These are phyloP conservation scores for Peronospora destructor DNA, from an alignment of 352 stramenopile species.

Conservation along the genomic window DNA sequence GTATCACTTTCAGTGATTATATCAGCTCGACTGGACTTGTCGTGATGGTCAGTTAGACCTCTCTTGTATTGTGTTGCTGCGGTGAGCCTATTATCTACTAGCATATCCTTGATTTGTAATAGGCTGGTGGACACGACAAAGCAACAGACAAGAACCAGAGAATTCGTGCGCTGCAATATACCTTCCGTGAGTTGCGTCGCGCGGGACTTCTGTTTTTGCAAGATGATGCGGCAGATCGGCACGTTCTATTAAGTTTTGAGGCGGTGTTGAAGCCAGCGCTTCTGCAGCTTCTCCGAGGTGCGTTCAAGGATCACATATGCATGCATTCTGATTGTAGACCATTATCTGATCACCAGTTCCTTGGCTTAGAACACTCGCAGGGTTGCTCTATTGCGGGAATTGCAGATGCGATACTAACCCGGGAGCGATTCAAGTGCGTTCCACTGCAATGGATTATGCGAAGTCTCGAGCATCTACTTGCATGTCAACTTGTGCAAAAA, in stretches of 20 bases:
- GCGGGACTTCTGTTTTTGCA: slow-evolving; percentile 53
- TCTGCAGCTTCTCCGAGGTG: slow-evolving; percentile 34
- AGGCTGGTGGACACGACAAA: slow-evolving; percentile 7
- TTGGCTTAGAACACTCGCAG: slow-evolving; percentile 19
- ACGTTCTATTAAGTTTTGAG: slow-evolving; percentile 54
- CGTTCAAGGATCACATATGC: not conserved
- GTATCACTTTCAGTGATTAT: slow-evolving; percentile 23
- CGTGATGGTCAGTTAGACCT: slow-evolving; percentile 7
- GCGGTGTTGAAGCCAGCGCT: slow-evolving; percentile 39
- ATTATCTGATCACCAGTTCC: slow-evolving; percentile 1
- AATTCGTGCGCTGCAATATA: slow-evolving; percentile 31
- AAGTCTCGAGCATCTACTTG: slow-evolving; percentile 30
- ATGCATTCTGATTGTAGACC: not conserved
- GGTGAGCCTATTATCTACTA: not conserved
- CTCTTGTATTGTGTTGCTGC: not conserved
- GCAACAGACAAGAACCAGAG: slow-evolving; percentile 11
- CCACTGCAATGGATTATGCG: slow-evolving; percentile 48
- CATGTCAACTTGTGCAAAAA: slow-evolving; percentile 19
- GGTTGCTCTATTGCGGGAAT: slow-evolving; percentile 42
- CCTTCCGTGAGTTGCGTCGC: slow-evolving; percentile 38
- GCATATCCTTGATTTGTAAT: not conserved
- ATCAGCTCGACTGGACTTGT: slow-evolving; percentile 5
- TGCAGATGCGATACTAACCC: slow-evolving; percentile 38
- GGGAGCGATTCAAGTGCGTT: slow-evolving; percentile 40
- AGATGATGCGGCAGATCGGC: slow-evolving; percentile 39